Conservation (phyloP, 352 stramenopile species). For the Plasmopara halstedii region DNA sequence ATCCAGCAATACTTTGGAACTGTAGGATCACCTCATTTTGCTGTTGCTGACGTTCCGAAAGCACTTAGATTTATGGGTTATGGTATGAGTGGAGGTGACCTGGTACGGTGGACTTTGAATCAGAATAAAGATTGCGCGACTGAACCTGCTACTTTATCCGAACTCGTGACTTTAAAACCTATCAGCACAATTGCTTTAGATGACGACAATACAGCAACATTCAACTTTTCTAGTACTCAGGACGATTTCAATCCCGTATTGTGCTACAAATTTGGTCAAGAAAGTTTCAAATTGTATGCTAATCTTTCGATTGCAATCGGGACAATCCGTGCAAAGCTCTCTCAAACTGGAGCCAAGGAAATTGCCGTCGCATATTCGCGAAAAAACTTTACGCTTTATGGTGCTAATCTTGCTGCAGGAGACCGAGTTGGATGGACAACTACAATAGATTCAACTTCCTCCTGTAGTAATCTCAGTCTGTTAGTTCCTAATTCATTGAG, state of each 20-base stretch:
- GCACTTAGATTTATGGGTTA: constrained; percentile 51
- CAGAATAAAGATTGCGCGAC: constrained; percentile 50
- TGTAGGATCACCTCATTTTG: constrained; percentile 36
- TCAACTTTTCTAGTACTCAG: constrained; percentile 45
- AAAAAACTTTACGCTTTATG: constrained; percentile 45
- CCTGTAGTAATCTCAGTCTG: constrained; percentile 33
- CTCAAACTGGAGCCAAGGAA: constrained; percentile 33
- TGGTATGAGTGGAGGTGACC: constrained; percentile 30
- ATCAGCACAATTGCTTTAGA: constrained; percentile 39
- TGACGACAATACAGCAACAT: constrained; percentile 16
- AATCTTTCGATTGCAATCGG: constrained; percentile 43
- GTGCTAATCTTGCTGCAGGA: constrained; percentile 30
- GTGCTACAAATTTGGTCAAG: constrained; percentile 59
- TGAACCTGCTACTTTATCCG: constrained; percentile 30
- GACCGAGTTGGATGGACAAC: constrained; percentile 53
- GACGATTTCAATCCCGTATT: constrained; percentile 43
- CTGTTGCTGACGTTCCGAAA: constrained; percentile 45
- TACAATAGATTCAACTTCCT: constrained; percentile 4
- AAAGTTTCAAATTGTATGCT: constrained; percentile 50
- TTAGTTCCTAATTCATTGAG: constrained; percentile 20
- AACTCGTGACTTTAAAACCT: constrained; percentile 12
- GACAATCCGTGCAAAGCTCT: constrained; percentile 33
- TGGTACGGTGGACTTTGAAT: constrained; percentile 46
- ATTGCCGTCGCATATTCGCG: constrained; percentile 34
- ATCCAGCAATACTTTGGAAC: constrained; percentile 35